Evolutionary conservation across 345 rosid genomes (phyloP), one percentile per base, ranked within the genome.

Genomic region (Laguncularia racemosa): DNA sequence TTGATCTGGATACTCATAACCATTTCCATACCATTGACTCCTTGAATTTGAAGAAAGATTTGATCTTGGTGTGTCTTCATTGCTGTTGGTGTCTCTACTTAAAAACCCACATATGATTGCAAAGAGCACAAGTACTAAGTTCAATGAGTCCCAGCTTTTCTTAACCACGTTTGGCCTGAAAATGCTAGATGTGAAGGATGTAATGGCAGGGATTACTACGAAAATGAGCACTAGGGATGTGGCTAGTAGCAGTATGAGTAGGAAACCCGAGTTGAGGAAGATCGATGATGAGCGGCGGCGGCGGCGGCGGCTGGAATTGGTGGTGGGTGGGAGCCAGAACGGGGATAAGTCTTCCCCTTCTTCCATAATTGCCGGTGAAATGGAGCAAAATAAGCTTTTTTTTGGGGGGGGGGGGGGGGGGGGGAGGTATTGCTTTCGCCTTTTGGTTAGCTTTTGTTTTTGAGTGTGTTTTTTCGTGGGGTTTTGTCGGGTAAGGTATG

Each of bases 81-180:
- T 57, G 20, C 56, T 47, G 16, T 49, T 68, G 40, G 26, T 51
- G 59, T 64, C 82, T 51, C 82, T 72, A 71, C 84, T 62, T 15
- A 88, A 75, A 54, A 88, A 84, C 10, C 88, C 98, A 18, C 92
- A 91, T 6, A 86, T 44, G 44, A 91, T 72, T 59, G 98, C 98
- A 71, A 91, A 84, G 8, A 85, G 73, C 11, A 88, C 95, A 7
- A 91, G 75, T 0, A 79, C 86, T 0, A 91, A 60, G 68, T 88
- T 88, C 45, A 91, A 76, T 2, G 79, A 79, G 60, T 81, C 95
- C 96, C 96, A 88, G 52, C 88, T 66, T 69, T 66, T 91, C 18
- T 85, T 90, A 44, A 91, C 80, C 20, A 56, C 52, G 2, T 86
- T 75, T 3, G 96, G 95, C 51, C 76, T 74, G 16, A 81, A 73